phyloP scores from a whole-genome alignment of 306 rosid genomes.

The Cucumis hystrix region DNA sequence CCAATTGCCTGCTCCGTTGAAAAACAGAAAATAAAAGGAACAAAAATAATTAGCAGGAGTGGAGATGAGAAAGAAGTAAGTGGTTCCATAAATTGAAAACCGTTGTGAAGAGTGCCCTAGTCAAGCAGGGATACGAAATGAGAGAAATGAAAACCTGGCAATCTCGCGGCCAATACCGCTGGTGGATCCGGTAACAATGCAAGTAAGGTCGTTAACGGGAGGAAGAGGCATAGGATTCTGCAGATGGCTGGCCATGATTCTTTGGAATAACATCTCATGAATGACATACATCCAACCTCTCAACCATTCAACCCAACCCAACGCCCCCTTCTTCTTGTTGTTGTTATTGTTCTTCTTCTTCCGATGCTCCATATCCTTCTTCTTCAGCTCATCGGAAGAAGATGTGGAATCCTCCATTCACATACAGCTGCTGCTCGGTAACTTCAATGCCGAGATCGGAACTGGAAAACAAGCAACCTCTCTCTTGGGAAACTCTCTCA shows the following conservation, averaged over 20 bases:
- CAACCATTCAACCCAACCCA: conserved; percentile 89
- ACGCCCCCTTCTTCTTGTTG: conserved; percentile 30
- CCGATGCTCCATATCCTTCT: not conserved
- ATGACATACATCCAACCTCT: conserved; percentile 55
- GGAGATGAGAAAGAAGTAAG: not conserved
- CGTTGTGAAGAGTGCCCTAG: not conserved
- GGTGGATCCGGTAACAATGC: conserved; percentile 92
- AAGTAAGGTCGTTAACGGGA: conserved; percentile 60
- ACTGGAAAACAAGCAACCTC: not conserved
- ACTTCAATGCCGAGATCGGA: conserved; percentile 4
- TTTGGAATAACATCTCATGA: conserved; percentile 75
- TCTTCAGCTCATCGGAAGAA: conserved; percentile 17
- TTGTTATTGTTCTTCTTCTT: not conserved
- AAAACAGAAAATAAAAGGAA: not conserved
- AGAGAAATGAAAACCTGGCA: conserved; percentile 40
- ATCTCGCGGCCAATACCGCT: conserved; percentile 94
- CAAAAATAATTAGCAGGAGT: not conserved
- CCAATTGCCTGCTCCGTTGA: conserved; percentile 67
- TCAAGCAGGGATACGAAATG: not conserved
- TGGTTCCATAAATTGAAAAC: not conserved
- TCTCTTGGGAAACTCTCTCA: not conserved
- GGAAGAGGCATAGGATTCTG: conserved; percentile 81
- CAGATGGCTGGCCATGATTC: conserved; percentile 80
- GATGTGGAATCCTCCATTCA: conserved; percentile 35
- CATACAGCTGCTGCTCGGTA: not conserved